Evolutionary conservation across 1,284 basidiomycete genomes (phyloP).

Genomic region (Fomitopsis palustris): DNA sequence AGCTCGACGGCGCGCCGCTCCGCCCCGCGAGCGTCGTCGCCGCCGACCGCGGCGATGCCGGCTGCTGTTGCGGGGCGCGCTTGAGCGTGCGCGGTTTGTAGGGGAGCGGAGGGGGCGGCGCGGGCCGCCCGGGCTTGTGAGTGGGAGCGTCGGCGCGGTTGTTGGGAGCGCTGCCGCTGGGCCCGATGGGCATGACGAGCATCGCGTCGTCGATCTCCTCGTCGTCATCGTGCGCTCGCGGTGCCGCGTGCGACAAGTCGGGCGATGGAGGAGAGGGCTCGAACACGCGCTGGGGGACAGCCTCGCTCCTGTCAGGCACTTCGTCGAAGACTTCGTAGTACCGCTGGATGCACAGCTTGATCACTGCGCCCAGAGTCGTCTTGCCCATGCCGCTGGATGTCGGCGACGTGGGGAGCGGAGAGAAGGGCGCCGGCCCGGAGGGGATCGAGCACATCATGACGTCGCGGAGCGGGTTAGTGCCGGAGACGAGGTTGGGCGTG

Average conservation of each 20-base stretch:
- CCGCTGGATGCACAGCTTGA: slow-evolving; percentile 75
- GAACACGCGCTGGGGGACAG: slow-evolving; percentile 35
- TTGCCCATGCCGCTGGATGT: slow-evolving; percentile 35
- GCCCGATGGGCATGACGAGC: slow-evolving; percentile 71
- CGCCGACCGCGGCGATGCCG: slow-evolving; percentile 21
- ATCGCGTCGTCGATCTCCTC: slow-evolving; percentile 71
- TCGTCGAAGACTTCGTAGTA: slow-evolving; percentile 88
- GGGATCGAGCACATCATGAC: slow-evolving; percentile 70
- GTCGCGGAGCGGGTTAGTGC: slow-evolving; percentile 64
- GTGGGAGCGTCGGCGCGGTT: slow-evolving; percentile 6
- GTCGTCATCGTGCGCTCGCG: slow-evolving; percentile 48
- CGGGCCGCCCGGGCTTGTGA: slow-evolving; percentile 15
- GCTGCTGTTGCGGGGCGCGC: not conserved
- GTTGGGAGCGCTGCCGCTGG: slow-evolving; percentile 22
- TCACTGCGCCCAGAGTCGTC: slow-evolving; percentile 67
- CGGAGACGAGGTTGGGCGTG: slow-evolving; percentile 72
- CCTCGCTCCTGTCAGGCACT: slow-evolving; percentile 62
- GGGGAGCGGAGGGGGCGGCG: slow-evolving; percentile 14
- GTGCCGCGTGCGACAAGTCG: slow-evolving; percentile 22
- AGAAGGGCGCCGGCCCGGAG: slow-evolving; percentile 35
- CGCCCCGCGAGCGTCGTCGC: slow-evolving; percentile 26
- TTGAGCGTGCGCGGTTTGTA: slow-evolving; percentile 6
- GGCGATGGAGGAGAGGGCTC: slow-evolving; percentile 21
- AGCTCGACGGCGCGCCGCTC: slow-evolving; percentile 14
- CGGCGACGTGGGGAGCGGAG: slow-evolving; percentile 22